A percentile compares a stretch with the other conserved stretches of the same genome.
Conservation (phyloP, 371 early-diverging fungal genomes). For the Saksenaea vasiformis region DNA sequence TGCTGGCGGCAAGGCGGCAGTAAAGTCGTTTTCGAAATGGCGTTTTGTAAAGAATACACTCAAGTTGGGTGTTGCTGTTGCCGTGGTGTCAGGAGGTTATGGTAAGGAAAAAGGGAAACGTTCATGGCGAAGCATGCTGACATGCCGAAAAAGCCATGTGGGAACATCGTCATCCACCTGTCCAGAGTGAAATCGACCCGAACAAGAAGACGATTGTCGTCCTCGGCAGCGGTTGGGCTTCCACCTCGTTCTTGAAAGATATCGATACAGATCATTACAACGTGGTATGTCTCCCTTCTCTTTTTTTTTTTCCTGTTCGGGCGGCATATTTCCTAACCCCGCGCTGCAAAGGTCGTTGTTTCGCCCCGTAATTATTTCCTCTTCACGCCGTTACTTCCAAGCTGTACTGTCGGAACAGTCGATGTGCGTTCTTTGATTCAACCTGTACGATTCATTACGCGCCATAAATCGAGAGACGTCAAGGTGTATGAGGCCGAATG, state of each 20-base stretch:
- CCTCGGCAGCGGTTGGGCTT: constrained; percentile 88
- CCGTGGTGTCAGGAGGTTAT: constrained; percentile 34
- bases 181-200: constrained; percentile 73
- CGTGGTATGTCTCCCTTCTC: constrained; percentile 51
- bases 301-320: neutral
- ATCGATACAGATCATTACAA: constrained; percentile 79
- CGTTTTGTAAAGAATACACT: constrained; percentile 32
- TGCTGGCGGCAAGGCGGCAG: neutral
- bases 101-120: constrained; percentile 30
- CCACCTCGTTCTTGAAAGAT: constrained; percentile 77
- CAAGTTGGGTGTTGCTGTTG: constrained; percentile 39
- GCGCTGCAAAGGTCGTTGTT: constrained; percentile 57
- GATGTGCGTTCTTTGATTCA: constrained; percentile 84
- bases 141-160: constrained; percentile 47
- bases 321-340: neutral
- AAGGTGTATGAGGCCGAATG: constrained; percentile 87
- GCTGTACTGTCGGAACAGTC: constrained; percentile 84
- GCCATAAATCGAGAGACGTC: constrained; percentile 83
- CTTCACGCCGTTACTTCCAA: constrained; percentile 90
- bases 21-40: constrained; percentile 28
- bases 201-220: constrained; percentile 80
- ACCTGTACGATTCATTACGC: constrained; percentile 84
- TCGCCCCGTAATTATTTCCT: constrained; percentile 92
- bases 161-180: constrained; percentile 63
- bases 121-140: neutral